Evolutionary conservation across 345 rosid species (phyloP), one percentile per base, ranked within the genome.

Genomic region (Iberis pinnata): DNA sequence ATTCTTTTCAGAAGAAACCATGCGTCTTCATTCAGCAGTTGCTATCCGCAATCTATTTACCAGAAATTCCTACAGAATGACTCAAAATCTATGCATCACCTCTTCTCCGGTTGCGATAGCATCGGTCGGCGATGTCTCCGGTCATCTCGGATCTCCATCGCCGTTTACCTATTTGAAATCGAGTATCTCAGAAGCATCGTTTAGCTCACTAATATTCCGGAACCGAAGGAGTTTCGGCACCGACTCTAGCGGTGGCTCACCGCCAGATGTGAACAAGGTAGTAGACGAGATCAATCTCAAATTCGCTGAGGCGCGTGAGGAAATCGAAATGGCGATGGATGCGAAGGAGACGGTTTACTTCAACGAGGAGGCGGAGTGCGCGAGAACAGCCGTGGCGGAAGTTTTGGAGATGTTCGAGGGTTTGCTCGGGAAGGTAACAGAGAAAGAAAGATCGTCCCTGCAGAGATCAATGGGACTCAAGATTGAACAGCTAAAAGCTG

Each of bases 271-370:
- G 49, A 78, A 83, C 83, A 76, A 68, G 32, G 84, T 76, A 4
- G 93, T 92, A 26, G 97, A 88, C 71, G 43, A 52, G 74, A 84
- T 92, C 56, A 88, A 92, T 80, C 82, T 81, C 59, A 85, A 83
- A 67, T 92, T 92, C 58, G 98, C 82, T 9, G 96, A 92, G 73
- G 98, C 98, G n/a, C 87, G 98, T 43, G 95, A 92, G 67, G 98
- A 92, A 86, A 83, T 88, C 47, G 95, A 92, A 53, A 75, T 78
- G 90, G 95, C 96, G n/a, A 76, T 81, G 93, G 98, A 88, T 4
- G 77, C 97, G 7, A 92, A 92, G 17, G 98, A 92, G 71, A 88
- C 96, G 9, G 83, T 88, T 42, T 92, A 85, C 67, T 92, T 92
- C 71, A 45, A 92, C 49, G 98, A 92, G 58, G 97, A 92, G 59